Evolutionary conservation across 495 filamentous ascomycete species (phyloP).

Genomic region (Aspergillus ostianus): DNA sequence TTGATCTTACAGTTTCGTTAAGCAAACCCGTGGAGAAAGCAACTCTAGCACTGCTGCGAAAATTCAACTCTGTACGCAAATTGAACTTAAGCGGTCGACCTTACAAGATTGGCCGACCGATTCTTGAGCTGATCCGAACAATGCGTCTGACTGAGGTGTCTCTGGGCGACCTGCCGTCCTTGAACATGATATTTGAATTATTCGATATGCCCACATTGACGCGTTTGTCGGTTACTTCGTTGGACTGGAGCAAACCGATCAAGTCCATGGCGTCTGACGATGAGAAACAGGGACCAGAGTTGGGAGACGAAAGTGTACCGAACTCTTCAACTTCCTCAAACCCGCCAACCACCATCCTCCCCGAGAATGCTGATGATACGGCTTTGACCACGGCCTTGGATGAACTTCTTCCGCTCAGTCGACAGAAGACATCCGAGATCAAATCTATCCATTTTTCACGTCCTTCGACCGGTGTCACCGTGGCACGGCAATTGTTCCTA

Average conservation of each 20-base stretch:
- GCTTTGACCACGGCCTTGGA: neutral
- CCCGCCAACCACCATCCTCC: neutral
- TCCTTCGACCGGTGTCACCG: neutral
- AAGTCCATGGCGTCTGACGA: neutral
- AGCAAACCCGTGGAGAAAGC: neutral
- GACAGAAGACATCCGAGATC: neutral
- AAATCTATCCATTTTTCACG: neutral
- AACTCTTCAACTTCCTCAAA: neutral
- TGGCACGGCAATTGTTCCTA: neutral
- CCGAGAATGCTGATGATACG: neutral
- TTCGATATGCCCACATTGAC: neutral
- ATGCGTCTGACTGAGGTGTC: neutral
- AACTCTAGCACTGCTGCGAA: neutral
- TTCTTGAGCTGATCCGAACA: neutral
- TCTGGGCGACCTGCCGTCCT: neutral
- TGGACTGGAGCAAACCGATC: neutral
- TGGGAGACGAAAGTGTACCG: neutral
- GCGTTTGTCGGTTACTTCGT: neutral
- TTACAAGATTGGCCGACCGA: neutral
- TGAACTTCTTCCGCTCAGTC: neutral
- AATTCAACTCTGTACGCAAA: neutral
- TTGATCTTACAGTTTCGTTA: neutral
- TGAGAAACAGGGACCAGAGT: neutral
- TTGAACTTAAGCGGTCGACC: neutral
- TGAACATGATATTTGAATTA: neutral